phyloP scores from a whole-genome alignment of 371 early-diverging fungal species.

The Saksenaea oblongispora region DNA sequence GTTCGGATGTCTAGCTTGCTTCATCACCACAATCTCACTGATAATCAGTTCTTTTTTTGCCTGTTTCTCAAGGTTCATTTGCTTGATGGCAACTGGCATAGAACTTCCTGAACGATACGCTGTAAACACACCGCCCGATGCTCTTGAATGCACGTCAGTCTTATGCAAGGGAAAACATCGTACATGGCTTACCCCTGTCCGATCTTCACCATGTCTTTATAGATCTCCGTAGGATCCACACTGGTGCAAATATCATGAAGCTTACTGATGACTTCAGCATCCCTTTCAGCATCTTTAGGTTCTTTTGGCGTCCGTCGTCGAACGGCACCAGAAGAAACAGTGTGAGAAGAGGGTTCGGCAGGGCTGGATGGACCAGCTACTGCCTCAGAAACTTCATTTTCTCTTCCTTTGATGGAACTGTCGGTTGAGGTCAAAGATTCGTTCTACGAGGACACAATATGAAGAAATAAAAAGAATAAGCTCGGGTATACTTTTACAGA shows the following conservation, averaged over 20 bases:
- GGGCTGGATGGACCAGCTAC: background rate
- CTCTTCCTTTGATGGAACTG: background rate
- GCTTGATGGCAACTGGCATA: conserved; percentile 81
- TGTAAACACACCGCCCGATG: conserved; percentile 67
- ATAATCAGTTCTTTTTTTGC: conserved; percentile 90
- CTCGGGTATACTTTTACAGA: background rate
- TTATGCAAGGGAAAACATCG: background rate
- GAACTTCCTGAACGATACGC: conserved; percentile 67
- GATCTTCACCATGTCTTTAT: conserved; percentile 65
- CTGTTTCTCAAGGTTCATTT: conserved; percentile 88
- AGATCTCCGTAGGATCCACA: conserved; percentile 78
- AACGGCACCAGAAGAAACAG: background rate
- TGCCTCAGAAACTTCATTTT: background rate
- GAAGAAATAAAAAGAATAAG: background rate
- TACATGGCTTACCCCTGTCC: conserved; percentile 63
- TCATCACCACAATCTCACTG: conserved; percentile 87
- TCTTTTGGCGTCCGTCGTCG: conserved; percentile 4
- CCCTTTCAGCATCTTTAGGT: conserved; percentile 16
- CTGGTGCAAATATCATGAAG: conserved; percentile 87
- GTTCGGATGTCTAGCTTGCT: conserved; percentile 74
- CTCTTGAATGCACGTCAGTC: conserved; percentile 22
- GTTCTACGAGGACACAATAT: background rate
- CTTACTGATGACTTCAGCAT: conserved; percentile 79
- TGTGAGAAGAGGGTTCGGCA: background rate
- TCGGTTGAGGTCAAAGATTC: background rate